A percentile compares a stretch with the other conserved stretches of the same genome.
Conservation (phyloP, 1,284 basidiomycete species). For the Malassezia psittaci region DNA sequence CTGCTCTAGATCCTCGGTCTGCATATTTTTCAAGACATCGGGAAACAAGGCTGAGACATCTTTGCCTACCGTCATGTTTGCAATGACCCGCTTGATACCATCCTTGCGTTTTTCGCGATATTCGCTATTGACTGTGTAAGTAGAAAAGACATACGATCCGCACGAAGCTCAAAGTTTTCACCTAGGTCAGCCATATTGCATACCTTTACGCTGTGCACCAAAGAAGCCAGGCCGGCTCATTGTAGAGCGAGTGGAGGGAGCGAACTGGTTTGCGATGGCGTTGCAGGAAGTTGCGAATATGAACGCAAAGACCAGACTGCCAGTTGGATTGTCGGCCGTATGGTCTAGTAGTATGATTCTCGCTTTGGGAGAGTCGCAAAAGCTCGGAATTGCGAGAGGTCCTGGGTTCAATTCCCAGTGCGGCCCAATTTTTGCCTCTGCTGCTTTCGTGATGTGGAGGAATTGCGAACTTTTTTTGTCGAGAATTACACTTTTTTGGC, state of each 20-base stretch:
- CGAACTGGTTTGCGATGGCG: too few species aligned
- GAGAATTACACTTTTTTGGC: slow-evolving; percentile 1
- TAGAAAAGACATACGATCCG: slow-evolving; percentile 20
- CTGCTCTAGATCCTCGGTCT: slow-evolving; percentile 83
- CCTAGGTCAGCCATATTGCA: slow-evolving; percentile 10
- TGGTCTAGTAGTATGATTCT: slow-evolving; percentile 24
- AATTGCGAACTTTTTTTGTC: background rate
- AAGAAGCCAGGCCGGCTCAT: slow-evolving; percentile 48
- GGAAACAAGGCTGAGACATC: slow-evolving; percentile 85
- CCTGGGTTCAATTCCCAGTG: slow-evolving; percentile 24
- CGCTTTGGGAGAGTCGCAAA: slow-evolving; percentile 18
- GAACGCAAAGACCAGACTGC: too few species aligned
- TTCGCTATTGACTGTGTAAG: slow-evolving; percentile 76
- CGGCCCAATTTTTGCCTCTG: slow-evolving; percentile 15
- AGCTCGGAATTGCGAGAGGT: slow-evolving; percentile 18
- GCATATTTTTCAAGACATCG: slow-evolving; percentile 97
- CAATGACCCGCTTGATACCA: slow-evolving; percentile 75
- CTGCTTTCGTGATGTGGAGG: background rate
- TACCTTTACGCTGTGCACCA: slow-evolving; percentile 44
- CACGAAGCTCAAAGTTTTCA: slow-evolving; percentile 42
- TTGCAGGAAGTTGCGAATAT: too few species aligned
- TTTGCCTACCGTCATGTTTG: slow-evolving; percentile 91
- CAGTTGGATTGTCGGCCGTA: slow-evolving; percentile 13
- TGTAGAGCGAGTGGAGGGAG: slow-evolving; percentile 3
- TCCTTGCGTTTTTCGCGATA: slow-evolving; percentile 91